Conservation (phyloP, 129 eudicot genomes). For the Deinandra increscens region DNA sequence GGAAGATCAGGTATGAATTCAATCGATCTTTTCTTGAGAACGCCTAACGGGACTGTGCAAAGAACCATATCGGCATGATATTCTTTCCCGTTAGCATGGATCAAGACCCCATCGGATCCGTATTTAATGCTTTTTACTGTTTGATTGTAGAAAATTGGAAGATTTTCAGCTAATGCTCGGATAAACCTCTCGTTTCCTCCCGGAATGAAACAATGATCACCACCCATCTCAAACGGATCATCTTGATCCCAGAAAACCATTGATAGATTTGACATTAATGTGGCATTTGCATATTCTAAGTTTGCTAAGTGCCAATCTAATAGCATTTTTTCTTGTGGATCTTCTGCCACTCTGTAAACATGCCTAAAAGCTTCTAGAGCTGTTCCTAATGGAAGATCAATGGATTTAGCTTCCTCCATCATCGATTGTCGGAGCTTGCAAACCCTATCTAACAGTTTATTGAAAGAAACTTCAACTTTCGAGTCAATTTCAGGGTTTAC, state of each 20-base stretch:
- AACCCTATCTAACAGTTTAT: conserved; percentile 89
- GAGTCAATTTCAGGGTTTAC: conserved; percentile 86
- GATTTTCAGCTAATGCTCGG: conserved; percentile 81
- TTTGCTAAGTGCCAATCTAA: conserved; percentile 99
- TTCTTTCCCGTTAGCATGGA: conserved; percentile 69
- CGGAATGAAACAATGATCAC: conserved; percentile 96
- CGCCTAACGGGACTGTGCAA: conserved; percentile 86
- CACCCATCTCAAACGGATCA: conserved; percentile 98
- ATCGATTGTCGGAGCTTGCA: conserved; percentile 95
- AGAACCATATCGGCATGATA: conserved; percentile 83
- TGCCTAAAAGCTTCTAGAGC: conserved; percentile 82
- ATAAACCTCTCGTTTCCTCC: conserved; percentile 94
- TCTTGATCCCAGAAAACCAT: conserved; percentile 99
- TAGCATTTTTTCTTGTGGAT: conserved; percentile 78
- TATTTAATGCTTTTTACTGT: conserved; percentile 59
- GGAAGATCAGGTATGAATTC: conserved; percentile 91
- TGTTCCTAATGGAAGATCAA: conserved; percentile 81
- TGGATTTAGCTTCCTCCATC: conserved; percentile 83
- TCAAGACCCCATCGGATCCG: conserved; percentile 71
- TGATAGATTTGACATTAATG: conserved; percentile 81
- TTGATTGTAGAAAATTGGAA: conserved; percentile 65
- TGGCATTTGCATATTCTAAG: conserved; percentile 89
- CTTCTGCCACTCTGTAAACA: conserved; percentile 78
- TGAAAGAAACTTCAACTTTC: conserved; percentile 68
- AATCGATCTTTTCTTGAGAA: conserved; percentile 62